These are phyloP conservation scores for Sequoia sempervirens DNA, from an alignment of 75 land plant genomes.

Conservation along the genomic window DNA sequence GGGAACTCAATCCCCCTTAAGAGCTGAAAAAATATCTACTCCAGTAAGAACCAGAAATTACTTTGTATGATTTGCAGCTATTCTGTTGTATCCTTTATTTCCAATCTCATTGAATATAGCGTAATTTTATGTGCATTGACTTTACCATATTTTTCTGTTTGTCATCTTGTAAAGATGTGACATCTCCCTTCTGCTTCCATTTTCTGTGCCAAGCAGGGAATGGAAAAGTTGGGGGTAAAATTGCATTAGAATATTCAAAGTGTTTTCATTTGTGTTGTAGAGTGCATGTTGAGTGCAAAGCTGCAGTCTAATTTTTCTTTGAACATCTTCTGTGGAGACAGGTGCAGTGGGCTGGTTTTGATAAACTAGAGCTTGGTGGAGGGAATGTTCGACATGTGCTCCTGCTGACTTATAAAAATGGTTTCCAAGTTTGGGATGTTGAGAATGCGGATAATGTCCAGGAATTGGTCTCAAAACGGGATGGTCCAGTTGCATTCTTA, in stretches of 20 bases:
- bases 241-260: not conserved
- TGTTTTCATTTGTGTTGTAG: not conserved
- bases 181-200: not conserved
- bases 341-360: constrained; percentile 95
- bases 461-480: constrained; percentile 89
- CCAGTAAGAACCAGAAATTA: not conserved
- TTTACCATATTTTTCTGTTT: not conserved
- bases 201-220: not conserved
- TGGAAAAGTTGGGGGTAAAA: not conserved
- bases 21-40: not conserved
- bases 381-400: constrained; percentile 54
- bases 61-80: not conserved
- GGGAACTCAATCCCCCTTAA: not conserved
- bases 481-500: constrained; percentile 83
- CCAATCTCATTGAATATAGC: not conserved
- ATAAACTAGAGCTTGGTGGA: constrained; percentile 65
- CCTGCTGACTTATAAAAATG: constrained; percentile 72
- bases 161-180: not conserved
- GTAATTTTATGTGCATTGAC: not conserved
- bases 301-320: not conserved
- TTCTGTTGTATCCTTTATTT: not conserved
- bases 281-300: not conserved
- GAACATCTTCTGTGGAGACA: constrained; percentile 16
- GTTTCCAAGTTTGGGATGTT: constrained; percentile 94
- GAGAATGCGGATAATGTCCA: constrained; percentile 76